Evolutionary conservation across 495 filamentous ascomycete genomes (phyloP), one percentile per base, ranked within the genome.

Genomic region (Trichoderma reesei): DNA sequence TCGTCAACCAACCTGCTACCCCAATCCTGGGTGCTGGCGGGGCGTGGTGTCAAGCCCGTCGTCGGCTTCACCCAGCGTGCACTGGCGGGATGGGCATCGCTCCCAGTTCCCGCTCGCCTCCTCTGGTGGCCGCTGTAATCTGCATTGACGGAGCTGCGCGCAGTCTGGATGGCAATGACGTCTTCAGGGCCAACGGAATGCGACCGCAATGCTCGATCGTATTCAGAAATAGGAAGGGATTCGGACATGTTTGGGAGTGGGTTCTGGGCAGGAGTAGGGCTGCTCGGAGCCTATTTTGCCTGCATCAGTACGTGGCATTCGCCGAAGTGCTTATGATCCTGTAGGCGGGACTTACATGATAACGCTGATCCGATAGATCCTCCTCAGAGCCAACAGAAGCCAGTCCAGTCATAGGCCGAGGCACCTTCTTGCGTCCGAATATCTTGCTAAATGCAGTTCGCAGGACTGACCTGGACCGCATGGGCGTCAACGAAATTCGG

Each of bases 201-300:
- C 9, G 82, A 83, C 36, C 79, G 76, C 14, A 84, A 68, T 1
- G 81, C 80, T 20, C 76, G 74, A 62, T 81, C 77, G 33, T 74
- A 79, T 69, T 85, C 81, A 59, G 76, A 83, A 64, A 85, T 74
- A 34, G 82, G 81, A 10, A 82, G 65, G 3, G 82, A 83, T 2
- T 73, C 76, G 3, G 81, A 82, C 41, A 80, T 78, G 65, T 81
- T 76, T 5, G 77, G 70, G 6, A 14, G 51, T 56, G 10, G 20
- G 10, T 14, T 34, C 18, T 31, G 51, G 1, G 5, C 51, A 56
- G 51, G 51, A 5, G 10, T 5, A 14, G 51, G n/a, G 14, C 16
- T n/a, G 20, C 20, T 34, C 7, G 26, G 14, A 8, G 34, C 13
- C 31, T 26, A 33, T 2, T 34, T 34, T 31, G 8, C 51, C 14